Evolutionary conservation across 495 filamentous ascomycete species (phyloP).

Genomic region (Aspergillus asperescens): DNA sequence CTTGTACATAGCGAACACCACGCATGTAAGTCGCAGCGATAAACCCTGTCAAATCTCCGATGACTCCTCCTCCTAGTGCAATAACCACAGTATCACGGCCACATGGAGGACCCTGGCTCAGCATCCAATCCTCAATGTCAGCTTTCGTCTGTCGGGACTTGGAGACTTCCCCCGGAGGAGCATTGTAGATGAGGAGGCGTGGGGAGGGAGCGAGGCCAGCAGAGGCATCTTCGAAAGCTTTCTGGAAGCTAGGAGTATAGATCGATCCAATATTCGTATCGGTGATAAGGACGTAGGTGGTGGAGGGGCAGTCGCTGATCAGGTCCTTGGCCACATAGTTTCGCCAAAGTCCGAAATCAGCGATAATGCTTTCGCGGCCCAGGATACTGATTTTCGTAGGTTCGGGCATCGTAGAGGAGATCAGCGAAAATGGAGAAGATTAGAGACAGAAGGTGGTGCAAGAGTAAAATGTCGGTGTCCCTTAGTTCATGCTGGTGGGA

Average conservation of each 20-base stretch:
- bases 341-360: constrained; percentile 89
- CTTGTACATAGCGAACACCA: constrained; percentile 91
- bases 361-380: constrained; percentile 73
- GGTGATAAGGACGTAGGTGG: constrained; percentile 92
- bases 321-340: constrained; percentile 78
- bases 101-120: constrained; percentile 67
- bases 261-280: constrained; percentile 83
- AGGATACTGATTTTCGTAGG: constrained; percentile 52
- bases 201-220: constrained; percentile 46
- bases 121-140: constrained; percentile 96
- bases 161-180: constrained; percentile 86
- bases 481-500: constrained; percentile 35
- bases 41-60: constrained; percentile 96
- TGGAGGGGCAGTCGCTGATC: constrained; percentile 67
- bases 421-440: background rate
- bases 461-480: constrained; percentile 10
- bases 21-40: constrained; percentile 98
- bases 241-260: constrained; percentile 73
- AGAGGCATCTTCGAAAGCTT: constrained; percentile 57
- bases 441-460: background rate
- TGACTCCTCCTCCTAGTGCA: constrained; percentile 93
- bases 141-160: constrained; percentile 91
- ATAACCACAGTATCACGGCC: constrained; percentile 92
- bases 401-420: constrained; percentile 31
- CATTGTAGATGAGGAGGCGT: constrained; percentile 78